These are phyloP conservation scores for Monosporozyma solicola DNA, from an alignment of 805 yeast species.

Conservation along the genomic window DNA sequence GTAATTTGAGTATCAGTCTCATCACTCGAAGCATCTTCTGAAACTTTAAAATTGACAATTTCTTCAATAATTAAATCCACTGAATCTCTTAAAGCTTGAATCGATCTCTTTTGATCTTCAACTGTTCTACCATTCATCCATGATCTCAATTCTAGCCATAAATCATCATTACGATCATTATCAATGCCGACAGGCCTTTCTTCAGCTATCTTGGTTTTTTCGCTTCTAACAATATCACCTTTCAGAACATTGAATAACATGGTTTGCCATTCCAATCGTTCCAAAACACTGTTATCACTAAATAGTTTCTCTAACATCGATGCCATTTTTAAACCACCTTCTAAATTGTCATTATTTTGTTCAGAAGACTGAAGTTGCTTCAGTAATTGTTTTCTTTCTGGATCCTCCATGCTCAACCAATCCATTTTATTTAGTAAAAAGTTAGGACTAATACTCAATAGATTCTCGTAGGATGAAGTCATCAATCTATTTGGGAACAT, in stretches of 20 bases:
- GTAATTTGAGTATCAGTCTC: slow-evolving; percentile 45
- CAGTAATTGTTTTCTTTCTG: background rate
- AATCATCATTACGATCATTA: slow-evolving; percentile 31
- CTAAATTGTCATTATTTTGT: background rate
- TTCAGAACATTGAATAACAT: slow-evolving; percentile 85
- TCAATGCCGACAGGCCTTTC: slow-evolving; percentile 30
- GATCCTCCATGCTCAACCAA: slow-evolving; percentile 21
- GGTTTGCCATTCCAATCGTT: slow-evolving; percentile 91
- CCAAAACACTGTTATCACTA: slow-evolving; percentile 41
- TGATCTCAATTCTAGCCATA: slow-evolving; percentile 86
- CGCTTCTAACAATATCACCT: slow-evolving; percentile 89
- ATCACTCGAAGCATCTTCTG: slow-evolving; percentile 32
- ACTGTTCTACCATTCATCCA: slow-evolving; percentile 74
- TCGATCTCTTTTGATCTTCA: slow-evolving; percentile 65
- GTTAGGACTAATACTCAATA: slow-evolving; percentile 20
- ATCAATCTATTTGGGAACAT: slow-evolving; percentile 2
- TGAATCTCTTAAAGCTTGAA: slow-evolving; percentile 57
- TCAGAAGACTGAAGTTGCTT: background rate
- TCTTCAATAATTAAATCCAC: slow-evolving; percentile 69
- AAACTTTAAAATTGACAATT: slow-evolving; percentile 53
- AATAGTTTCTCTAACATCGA: slow-evolving; percentile 12
- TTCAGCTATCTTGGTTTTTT: slow-evolving; percentile 66
- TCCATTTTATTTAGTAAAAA: slow-evolving; percentile 22
- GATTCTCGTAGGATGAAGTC: slow-evolving; percentile 9
- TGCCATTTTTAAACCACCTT: slow-evolving; percentile 3